phyloP scores from a whole-genome alignment of 2,329 filamentous ascomycete genomes.

The Thielaviopsis punctulata region DNA sequence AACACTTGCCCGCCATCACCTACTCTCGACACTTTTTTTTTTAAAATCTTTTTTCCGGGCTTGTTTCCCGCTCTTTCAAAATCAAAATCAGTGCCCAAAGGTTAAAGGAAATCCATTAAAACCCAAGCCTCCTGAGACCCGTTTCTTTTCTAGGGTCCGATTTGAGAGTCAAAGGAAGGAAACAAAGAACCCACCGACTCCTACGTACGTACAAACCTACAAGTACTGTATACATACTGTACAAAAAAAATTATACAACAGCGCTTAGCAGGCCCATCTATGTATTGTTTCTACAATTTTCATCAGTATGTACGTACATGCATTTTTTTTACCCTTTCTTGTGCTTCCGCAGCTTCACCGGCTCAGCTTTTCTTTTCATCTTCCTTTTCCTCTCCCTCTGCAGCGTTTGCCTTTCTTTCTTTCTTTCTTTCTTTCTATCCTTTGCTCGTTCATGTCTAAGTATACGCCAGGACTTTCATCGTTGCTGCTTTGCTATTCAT shows the following conservation, averaged over 20 bases:
- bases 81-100: too few species aligned
- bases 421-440: not conserved
- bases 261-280: not conserved
- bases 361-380: conserved; percentile 4
- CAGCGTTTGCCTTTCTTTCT: not conserved
- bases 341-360: conserved; percentile 1
- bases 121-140: not conserved
- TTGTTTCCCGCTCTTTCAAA: too few species aligned
- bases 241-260: not conserved
- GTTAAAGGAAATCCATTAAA: not conserved
- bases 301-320: too few species aligned
- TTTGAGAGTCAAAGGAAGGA: not conserved
- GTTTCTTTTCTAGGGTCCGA: not conserved
- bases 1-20: too few species aligned
- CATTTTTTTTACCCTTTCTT: conserved; percentile 2
- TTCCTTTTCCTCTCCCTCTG: not conserved
- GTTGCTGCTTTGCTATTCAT: not conserved
- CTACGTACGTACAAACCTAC: too few species aligned
- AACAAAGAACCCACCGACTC: too few species aligned
- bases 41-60: not conserved
- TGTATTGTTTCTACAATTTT: not conserved
- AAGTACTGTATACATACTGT: too few species aligned
- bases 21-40: not conserved
- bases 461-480: not conserved
- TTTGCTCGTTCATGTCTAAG: not conserved